Evolutionary conservation across 169 alveolate genomes (phyloP), one percentile per base, ranked within the genome.

Genomic region (Theileria parva): DNA sequence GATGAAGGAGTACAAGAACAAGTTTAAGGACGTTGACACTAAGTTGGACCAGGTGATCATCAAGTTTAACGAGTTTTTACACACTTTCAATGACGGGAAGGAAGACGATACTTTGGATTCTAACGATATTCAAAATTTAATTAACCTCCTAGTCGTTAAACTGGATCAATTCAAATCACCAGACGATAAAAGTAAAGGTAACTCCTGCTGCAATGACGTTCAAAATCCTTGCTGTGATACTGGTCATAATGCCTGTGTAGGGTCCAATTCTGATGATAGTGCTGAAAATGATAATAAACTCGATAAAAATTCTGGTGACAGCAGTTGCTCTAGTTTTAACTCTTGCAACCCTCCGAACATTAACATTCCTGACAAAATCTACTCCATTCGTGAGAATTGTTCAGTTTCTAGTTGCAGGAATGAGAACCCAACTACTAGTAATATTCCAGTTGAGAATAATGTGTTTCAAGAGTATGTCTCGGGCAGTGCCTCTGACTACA

Each of bases 11-110:
- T 34, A 25, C 15, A 57, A 57, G 66, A 25, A 19, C 37, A 57
- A 57, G 66, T 21, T 21, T n/a, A 25, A 57, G 53, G 37, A 57
- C 30, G 28, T 21, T 57, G 66, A 21, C 8, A n/a, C 27, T 57
- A 57, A 13, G 66, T 25, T 57, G 27, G 66, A 57, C 66, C 66
- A 57, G 66, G 66, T 57, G 28, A 57, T 57, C 66, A 57, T 57
- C 8, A 57, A 57, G 66, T 57, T 21, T 25, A 57, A 57, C 66
- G 66, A 57, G 66, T 57, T 57, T 25, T 25, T 57, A 25, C 28
- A 57, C 66, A 57, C 28, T 2, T 25, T 57, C 37, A 57, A 57
- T 32, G 34, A 19, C 15, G 13, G 3, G 4, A 57, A 17, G 37
- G 53, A 44, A 4, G 8, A 44, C 19, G 53, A 44, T 15, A 7